Evolutionary conservation across 306 rosid genomes (phyloP), one percentile per base, ranked within the genome.

Genomic region (Phaseolus lunatus): DNA sequence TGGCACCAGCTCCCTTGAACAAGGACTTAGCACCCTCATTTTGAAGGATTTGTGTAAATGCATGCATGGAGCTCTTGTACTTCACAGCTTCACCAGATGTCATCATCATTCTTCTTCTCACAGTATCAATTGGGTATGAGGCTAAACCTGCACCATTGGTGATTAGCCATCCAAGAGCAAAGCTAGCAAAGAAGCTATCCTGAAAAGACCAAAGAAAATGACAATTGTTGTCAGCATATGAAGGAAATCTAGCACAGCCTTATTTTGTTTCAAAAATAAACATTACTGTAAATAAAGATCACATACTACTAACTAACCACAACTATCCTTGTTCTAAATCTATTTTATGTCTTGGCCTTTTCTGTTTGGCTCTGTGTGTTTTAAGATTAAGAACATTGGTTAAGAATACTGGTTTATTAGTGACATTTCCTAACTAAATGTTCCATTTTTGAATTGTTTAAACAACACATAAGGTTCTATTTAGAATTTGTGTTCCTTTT

Each of bases 61-160:
- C 98, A 82, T 93, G 92, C 29, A 89, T 5, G 57, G 96, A 91
- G 77, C 98, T 91, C 90, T 80, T 91, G 92, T 93, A 93, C 92
- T 93, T 91, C 64, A 91, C 97, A 0, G 98, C 98, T 78, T 91
- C 96, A 5, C 98, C 98, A 0, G 98, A 93, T 61, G 98, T 93
- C 98, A 93, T 93, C 98, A 93, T 93, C 96, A 93, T 93, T 80
- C 98, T 93, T 93, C 97, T 93, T n/a, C 95, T 84, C 5, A 93
- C 92, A 0, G 98, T 91, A 89, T 93, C 98, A 62, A 89, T 87
- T 56, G 97, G 97, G 88, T 93, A 93, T 24, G 98, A 89, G 50
- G 96, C 97, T 43, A 92, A 85, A 58, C 97, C 96, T 24, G 96
- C 96, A 56, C 96, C 96, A 20, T 89, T 92, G 70, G 88, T 82